Conservation (phyloP, 768 basidiomycete genomes). For the Tricholoma saponaceum region DNA sequence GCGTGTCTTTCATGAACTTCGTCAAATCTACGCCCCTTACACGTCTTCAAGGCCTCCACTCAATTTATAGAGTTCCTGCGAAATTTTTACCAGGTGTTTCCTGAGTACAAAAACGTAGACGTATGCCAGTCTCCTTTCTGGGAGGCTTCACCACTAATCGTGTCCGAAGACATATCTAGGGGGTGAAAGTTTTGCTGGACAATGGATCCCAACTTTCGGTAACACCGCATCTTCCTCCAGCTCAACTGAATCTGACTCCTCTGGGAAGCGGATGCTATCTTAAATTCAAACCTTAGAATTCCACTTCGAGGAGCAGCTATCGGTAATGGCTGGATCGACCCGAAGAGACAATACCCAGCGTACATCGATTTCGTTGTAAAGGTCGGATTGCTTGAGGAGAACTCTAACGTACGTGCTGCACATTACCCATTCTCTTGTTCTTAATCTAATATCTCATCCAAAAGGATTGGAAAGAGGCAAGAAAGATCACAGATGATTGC, state of each 20-base stretch:
- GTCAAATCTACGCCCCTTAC: neutral
- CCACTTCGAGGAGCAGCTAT: conserved; percentile 82
- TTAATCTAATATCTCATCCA: neutral
- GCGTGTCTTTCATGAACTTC: conserved; percentile 1
- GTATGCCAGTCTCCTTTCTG: conserved; percentile 41
- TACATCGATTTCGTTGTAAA: conserved; percentile 85
- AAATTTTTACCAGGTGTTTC: conserved; percentile 90
- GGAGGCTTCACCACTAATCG: neutral
- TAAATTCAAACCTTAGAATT: conserved; percentile 54
- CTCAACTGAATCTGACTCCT: conserved; percentile 1
- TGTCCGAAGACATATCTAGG: conserved; percentile 80
- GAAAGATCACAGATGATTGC: conserved; percentile 58
- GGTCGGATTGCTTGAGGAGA: conserved; percentile 70
- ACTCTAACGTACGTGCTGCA: conserved; percentile 51
- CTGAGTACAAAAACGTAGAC: conserved; percentile 79
- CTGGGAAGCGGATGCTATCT: conserved; percentile 66
- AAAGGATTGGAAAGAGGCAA: conserved; percentile 60
- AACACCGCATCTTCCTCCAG: conserved; percentile 12
- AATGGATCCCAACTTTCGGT: conserved; percentile 97
- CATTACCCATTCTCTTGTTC: conserved; percentile 2
- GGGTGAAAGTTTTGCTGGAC: conserved; percentile 96
- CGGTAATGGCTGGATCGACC: conserved; percentile 98
- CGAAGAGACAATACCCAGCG: conserved; percentile 80
- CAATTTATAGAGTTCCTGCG: conserved; percentile 82
- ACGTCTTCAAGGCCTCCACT: conserved; percentile 52